phyloP scores from a whole-genome alignment of 164 flowering plant genomes.

The Litsea cubeba region DNA sequence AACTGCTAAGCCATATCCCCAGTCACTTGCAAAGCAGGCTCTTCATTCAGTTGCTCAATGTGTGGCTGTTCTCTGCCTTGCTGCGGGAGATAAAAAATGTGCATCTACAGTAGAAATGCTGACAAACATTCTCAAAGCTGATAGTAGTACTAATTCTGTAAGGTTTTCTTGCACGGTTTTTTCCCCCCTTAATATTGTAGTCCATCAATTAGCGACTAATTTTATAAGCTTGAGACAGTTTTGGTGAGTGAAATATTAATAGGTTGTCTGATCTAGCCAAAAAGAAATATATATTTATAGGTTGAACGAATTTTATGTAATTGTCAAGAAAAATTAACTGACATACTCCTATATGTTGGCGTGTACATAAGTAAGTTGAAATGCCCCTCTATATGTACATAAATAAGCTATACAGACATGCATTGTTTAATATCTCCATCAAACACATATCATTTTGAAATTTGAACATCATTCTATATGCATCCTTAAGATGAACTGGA shows the following conservation, averaged over 20 bases:
- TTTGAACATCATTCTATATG: too few species aligned
- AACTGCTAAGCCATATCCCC: conserved; percentile 86
- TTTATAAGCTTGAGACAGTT: not conserved
- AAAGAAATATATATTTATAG: too few species aligned
- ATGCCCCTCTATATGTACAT: not conserved
- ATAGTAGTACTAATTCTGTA: conserved; percentile 69
- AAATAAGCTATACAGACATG: not conserved
- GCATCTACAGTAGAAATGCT: conserved; percentile 93
- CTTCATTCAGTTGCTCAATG: conserved; percentile 91
- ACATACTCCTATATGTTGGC: not conserved
- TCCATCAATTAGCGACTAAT: not conserved
- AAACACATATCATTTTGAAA: not conserved
- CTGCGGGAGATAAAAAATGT: conserved; percentile 91
- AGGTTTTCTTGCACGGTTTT: conserved; percentile 14
- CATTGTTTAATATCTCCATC: not conserved
- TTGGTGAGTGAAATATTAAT: not conserved
- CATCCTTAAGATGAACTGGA: too few species aligned
- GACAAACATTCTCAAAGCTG: conserved; percentile 70
- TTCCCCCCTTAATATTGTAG: not conserved
- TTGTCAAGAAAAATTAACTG: not conserved
- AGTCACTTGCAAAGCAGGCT: conserved; percentile 89
- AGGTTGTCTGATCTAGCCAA: too few species aligned
- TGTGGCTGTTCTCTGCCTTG: conserved; percentile 98
- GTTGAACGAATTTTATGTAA: not conserved
- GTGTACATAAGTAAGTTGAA: not conserved